A percentile compares a stretch with the other conserved stretches of the same genome.
phyloP scores from a whole-genome alignment of 106 monocot species.

The Dendrobium catenatum region DNA sequence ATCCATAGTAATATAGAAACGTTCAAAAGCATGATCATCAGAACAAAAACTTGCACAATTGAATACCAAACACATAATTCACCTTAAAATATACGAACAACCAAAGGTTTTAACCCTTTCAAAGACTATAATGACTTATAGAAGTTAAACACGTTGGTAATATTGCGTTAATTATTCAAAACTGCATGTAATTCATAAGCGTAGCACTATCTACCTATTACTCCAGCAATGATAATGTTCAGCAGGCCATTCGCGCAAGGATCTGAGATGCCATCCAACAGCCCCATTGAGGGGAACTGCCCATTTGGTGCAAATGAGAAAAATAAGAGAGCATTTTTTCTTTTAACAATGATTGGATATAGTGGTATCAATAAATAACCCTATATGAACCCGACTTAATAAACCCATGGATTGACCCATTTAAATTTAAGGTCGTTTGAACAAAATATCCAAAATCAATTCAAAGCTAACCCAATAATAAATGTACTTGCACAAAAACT shows the following conservation, averaged over 20 bases:
- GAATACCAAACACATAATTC: not conserved
- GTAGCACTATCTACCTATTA: not conserved
- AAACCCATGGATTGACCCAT: too few species aligned
- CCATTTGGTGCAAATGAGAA: not conserved
- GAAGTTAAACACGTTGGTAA: not conserved
- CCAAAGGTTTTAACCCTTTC: not conserved
- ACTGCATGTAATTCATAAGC: not conserved
- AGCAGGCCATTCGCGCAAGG: not conserved
- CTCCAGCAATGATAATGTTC: not conserved
- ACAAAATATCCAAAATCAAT: too few species aligned
- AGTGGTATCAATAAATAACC: too few species aligned
- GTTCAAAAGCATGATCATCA: not conserved
- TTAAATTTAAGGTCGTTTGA: too few species aligned
- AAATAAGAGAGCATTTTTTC: not conserved
- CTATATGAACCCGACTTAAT: too few species aligned
- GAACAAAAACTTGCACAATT: not conserved
- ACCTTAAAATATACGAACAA: not conserved
- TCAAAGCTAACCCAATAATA: too few species aligned
- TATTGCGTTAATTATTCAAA: not conserved
- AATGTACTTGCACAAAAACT: too few species aligned
- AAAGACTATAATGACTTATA: not conserved
- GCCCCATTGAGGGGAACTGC: not conserved
- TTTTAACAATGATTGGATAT: not conserved
- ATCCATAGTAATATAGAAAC: not conserved
- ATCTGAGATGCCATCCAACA: not conserved